These are phyloP conservation scores for Melastoma candidum DNA, from an alignment of 441 rosid genomes.

Conservation along the genomic window DNA sequence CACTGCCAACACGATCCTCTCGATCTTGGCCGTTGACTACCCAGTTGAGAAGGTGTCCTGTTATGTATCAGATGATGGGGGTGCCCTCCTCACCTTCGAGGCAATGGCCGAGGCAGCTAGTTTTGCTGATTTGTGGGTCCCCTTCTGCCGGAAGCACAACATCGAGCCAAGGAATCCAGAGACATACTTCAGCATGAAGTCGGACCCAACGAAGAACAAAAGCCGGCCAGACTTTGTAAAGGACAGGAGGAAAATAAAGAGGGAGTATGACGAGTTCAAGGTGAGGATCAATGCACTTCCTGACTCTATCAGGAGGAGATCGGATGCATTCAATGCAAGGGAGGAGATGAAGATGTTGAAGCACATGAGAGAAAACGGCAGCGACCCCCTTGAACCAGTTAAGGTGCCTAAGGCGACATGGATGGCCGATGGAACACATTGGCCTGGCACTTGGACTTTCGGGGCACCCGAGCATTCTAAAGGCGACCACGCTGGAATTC, in stretches of 20 bases:
- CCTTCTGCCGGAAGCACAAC: constrained; percentile 76
- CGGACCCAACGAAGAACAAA: constrained; percentile 84
- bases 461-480: constrained; percentile 57
- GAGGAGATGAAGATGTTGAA: constrained; percentile 85
- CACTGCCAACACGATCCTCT: constrained; percentile 78
- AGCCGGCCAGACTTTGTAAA: constrained; percentile 73
- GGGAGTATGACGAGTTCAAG: constrained; percentile 88
- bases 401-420: constrained; percentile 80
- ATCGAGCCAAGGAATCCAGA: constrained; percentile 92
- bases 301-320: constrained; percentile 75
- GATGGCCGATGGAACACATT: constrained; percentile 98
- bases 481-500: constrained; percentile 84
- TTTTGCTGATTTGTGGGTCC: constrained; percentile 89
- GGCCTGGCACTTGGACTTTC: constrained; percentile 84
- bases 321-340: constrained; percentile 81
- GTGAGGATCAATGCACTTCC: constrained; percentile 79
- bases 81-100: constrained; percentile 82
- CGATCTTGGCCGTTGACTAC: constrained; percentile 66
- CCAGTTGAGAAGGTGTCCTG: constrained; percentile 78
- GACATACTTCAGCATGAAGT: constrained; percentile 54
- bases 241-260: constrained; percentile 66
- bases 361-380: constrained; percentile 62
- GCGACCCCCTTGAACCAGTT: constrained; percentile 48
- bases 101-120: constrained; percentile 97
- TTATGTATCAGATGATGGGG: constrained; percentile 85